Base-by-base conservation (phyloP, 2,329 filamentous ascomycete species). In the Verticillium zaregamsianum region DNA sequence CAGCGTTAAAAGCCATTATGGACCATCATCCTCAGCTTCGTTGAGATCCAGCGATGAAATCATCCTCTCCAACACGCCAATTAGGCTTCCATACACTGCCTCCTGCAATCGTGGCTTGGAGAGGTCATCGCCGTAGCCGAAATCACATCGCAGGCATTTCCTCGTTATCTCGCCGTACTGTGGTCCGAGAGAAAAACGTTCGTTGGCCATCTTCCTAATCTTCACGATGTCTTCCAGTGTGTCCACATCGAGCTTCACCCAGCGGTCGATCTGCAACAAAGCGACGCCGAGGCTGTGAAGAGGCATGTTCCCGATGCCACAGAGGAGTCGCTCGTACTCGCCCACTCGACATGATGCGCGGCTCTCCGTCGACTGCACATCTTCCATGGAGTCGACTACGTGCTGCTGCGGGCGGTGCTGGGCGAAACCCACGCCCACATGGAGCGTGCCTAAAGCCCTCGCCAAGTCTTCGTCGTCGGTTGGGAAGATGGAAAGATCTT, bases 221-320 rank as follows among this genome's bases (percentile, higher is more conserved):
- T 61, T 55, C 3, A 69, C 55, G 15, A 71, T 59, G 33, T 72
- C 67, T 5, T 65, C 58, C 15, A 32, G 14, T 3, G 67, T 62
- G 4, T 68, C 63, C 2, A 70, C 25, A 12, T 58, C 37, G 3
- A 49, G 45, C 5, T n/a, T 17, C 14, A 62, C 54, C 68, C 66
- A 68, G 6, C 65, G 64, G 4, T 67, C 69, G 23, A 72, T 72
- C 55, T 72, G 68, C 1, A 71, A 64, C 17, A 72, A 58, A 3
- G 68, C 68, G 0, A 69, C 68, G 1, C 71, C 71, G 2, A 72
- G 68, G 28, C 68, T 69, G 57, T 68, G 64, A 17, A 72, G 60
- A 2, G 68, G 66, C 39, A 69, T 45, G 56, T 70, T 72, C 7
- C 67, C 62, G 17, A 71, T 68, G 0, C 66, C 68, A 40, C 60